Base-by-base conservation (phyloP, 306 rosid genomes). In the Cicer chorassanicum region DNA sequence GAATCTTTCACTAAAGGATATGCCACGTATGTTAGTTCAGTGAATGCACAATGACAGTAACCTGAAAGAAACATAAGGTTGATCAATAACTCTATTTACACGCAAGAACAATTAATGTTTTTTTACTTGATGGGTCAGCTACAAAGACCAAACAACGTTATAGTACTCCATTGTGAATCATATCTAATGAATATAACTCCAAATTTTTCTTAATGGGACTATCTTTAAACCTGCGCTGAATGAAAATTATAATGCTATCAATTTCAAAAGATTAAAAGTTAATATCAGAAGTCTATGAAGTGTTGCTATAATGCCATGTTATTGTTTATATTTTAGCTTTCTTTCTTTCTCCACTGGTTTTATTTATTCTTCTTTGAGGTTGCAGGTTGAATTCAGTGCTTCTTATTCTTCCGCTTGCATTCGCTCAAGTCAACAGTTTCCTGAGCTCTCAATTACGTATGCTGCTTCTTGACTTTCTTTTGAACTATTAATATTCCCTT, bases 381-480 rank as follows among this genome's bases (percentile, higher is more conserved):
- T 73, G 69, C 86, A 91, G 97, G 91, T 94, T 24, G 96, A 91
- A 70, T 91, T 94, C 39, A 82, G 88, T 65, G 82, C 92, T 3
- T 84, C 95, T 4, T 88, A 77, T 83, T 89, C 91, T 29, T 81
- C 93, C 43, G 76, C 92, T 70, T 91, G 95, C 84, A 79, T 85
- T 73, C 91, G 94, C 56, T 68, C 91, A 60, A 90, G 97, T 74
- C 89, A 82, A 46, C 86, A 86, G 76, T 88, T 91, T 85, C 87
- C 96, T 10, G 96, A 91, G 78, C 96, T 93, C 80, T 89, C 97
- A 61, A 84, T 91, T 53, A 91, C 94, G 97, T 93, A 84, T 48
- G 92, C 46, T 76, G 60, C 73, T 88, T 67, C 51, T 77, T 80
- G 38, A 38, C 69, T 43, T 65, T 72, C 39, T 46, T 59, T 65